Percentiles rank a stretch among this genome's conserved stretches.
Evolutionary conservation across 345 rosid genomes (phyloP).

Genomic region (Rhodamnia argentea): DNA sequence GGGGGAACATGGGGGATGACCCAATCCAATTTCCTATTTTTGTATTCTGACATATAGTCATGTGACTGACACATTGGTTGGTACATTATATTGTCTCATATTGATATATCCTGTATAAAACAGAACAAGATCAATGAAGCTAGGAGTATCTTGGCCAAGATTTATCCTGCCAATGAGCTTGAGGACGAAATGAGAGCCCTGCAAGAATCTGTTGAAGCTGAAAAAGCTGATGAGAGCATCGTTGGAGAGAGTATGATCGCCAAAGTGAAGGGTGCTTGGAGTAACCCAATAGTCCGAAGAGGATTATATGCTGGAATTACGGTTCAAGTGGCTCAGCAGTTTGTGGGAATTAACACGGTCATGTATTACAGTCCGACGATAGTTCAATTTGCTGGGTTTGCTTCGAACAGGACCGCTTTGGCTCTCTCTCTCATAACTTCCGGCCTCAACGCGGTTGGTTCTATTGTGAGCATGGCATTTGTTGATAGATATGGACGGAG

Average conservation of each 20-base stretch:
- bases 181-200: slow-evolving; percentile 45
- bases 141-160: slow-evolving; percentile 41
- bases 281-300: slow-evolving; percentile 36
- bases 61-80: background rate
- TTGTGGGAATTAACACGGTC: slow-evolving; percentile 84
- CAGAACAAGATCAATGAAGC: slow-evolving; percentile 50
- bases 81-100: background rate
- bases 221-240: slow-evolving; percentile 41
- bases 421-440: slow-evolving; percentile 82
- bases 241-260: slow-evolving; percentile 29
- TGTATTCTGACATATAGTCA: background rate
- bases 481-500: slow-evolving; percentile 80
- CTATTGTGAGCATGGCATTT: slow-evolving; percentile 60
- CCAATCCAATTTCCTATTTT: background rate
- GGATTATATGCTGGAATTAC: slow-evolving; percentile 77
- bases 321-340: slow-evolving; percentile 87
- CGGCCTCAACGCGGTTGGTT: slow-evolving; percentile 71
- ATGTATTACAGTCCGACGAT: slow-evolving; percentile 87
- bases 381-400: slow-evolving; percentile 82
- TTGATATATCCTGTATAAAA: background rate
- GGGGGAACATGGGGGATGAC: background rate
- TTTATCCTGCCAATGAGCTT: slow-evolving; percentile 58
- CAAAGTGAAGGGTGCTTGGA: slow-evolving; percentile 62
- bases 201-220: slow-evolving; percentile 38
- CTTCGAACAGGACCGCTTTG: slow-evolving; percentile 67